Conservation (phyloP, 1,284 basidiomycete species). For the Rhodotorula mucilaginosa region DNA sequence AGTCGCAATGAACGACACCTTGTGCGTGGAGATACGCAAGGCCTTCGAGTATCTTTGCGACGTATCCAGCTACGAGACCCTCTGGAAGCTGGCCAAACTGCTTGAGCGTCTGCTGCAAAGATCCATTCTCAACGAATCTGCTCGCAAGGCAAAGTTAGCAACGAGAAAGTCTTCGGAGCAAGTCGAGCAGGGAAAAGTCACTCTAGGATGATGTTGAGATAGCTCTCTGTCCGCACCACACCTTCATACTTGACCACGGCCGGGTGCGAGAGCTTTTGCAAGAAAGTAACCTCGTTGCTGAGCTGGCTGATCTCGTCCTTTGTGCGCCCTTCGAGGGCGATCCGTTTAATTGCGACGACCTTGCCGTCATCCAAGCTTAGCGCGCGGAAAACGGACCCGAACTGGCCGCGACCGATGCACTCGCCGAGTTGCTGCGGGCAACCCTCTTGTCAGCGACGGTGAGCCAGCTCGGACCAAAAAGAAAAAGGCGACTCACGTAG, state of each 20-base stretch:
- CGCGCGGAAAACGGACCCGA: constrained; percentile 90
- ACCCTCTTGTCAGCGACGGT: constrained; percentile 25
- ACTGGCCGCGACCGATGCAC: constrained; percentile 93
- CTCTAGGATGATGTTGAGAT: constrained; percentile 88
- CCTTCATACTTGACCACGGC: constrained; percentile 95
- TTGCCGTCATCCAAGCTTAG: constrained; percentile 87
- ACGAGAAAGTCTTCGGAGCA: background rate
- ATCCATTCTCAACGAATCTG: constrained; percentile 91
- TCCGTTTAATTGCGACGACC: constrained; percentile 92
- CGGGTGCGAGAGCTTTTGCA: constrained; percentile 83
- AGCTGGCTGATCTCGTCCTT: constrained; percentile 74
- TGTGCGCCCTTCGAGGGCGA: constrained; percentile 79
- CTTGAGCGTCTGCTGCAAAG: constrained; percentile 82
- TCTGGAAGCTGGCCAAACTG: constrained; percentile 90
- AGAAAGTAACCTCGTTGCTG: constrained; percentile 85
- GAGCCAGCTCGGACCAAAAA: constrained; percentile 2
- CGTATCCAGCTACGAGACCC: constrained; percentile 79
- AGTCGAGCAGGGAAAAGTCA: constrained; percentile 52
- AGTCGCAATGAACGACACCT: constrained; percentile 56
- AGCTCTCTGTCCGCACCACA: constrained; percentile 82
- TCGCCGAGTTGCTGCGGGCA: constrained; percentile 79
- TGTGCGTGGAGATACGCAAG: constrained; percentile 74
- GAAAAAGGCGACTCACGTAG: constrained; percentile 64
- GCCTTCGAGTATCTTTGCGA: constrained; percentile 89
- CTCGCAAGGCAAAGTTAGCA: background rate